Evolutionary conservation across 129 eudicot species (phyloP), one percentile per base, ranked within the genome.

Genomic region (Chrysanthemum makinoi): DNA sequence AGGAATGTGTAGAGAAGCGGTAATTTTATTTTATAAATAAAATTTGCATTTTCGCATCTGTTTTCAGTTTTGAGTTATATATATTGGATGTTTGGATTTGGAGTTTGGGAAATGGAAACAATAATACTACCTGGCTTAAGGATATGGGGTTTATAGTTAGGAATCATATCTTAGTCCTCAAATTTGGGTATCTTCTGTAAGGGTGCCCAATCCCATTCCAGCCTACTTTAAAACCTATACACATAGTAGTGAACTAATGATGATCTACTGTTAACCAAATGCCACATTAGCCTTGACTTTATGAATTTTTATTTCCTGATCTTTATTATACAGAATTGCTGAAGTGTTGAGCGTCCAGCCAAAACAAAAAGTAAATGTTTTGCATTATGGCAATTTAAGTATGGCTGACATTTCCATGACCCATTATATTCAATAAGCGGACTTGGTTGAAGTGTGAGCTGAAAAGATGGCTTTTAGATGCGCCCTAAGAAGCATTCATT

Each of bases 121-220:
- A 76, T n/a, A n/a, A n/a, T n/a, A n/a, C n/a, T n/a, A n/a, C n/a
- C n/a, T n/a, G n/a, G n/a, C n/a, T n/a, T n/a, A n/a, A n/a, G n/a
- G 99, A 90, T 72, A 95, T 97, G 53, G 99, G 90, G 79, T 80
- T 53, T 75, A 95, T n/a, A 90, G 75, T 83, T 95, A 68, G 99
- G 99, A 1, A 56, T 67, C 81, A 66, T 87, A 96, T n/a, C n/a
- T n/a, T n/a, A 14, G 90, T 95, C 96, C 97, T 97, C 2, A 95
- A 79, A n/a, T n/a, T 72, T 97, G 83, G 83, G 24, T 22, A 22
- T n/a, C n/a, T n/a, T n/a, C n/a, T n/a, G 24, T 22, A 1, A 1
- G 24, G 1, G 1, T 22, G 24, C 24, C 24, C 24, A 22, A 1
- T 22, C 24, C 24, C 85, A 28, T 65, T 80, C 55, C 97, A 87